phyloP scores from a whole-genome alignment of 805 yeast genomes.

The Nakazawaea anatomiae region DNA sequence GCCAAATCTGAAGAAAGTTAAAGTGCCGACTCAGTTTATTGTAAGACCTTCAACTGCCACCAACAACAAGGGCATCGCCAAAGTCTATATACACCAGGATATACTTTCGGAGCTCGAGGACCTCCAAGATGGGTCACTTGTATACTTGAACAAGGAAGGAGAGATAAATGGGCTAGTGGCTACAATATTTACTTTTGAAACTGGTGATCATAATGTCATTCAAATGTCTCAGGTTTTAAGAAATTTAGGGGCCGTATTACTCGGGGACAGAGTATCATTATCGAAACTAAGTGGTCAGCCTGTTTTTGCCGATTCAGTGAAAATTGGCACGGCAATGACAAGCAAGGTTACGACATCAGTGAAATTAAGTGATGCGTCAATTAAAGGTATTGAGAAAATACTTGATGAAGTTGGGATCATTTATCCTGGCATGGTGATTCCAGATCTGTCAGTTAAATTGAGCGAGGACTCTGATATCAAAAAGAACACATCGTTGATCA shows the following conservation, averaged over 20 bases:
- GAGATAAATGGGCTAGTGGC: conserved; percentile 4
- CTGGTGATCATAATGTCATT: conserved; percentile 18
- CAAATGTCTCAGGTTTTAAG: conserved; percentile 17
- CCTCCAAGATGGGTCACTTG: background rate
- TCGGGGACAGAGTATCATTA: conserved; percentile 33
- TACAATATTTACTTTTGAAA: background rate
- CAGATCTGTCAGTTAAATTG: conserved; percentile 19
- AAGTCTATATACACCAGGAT: conserved; percentile 5
- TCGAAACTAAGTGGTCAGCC: conserved; percentile 45
- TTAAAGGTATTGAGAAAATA: conserved; percentile 32
- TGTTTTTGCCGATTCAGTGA: conserved; percentile 17
- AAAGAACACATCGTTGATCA: conserved; percentile 12
- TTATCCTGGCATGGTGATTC: conserved; percentile 44
- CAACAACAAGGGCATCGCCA: background rate
- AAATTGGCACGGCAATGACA: background rate
- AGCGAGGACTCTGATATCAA: conserved; percentile 16
- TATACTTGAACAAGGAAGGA: conserved; percentile 3
- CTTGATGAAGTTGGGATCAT: conserved; percentile 53
- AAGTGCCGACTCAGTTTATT: conserved; percentile 7
- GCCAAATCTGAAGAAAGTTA: conserved; percentile 1
- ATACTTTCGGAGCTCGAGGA: conserved; percentile 3
- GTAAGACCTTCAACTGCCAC: conserved; percentile 3
- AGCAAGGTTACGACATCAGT: conserved; percentile 14
- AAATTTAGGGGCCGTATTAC: conserved; percentile 16
- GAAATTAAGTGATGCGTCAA: conserved; percentile 12